Base-by-base conservation (phyloP, 805 yeast genomes). In the Limtongozyma cylindracea region DNA sequence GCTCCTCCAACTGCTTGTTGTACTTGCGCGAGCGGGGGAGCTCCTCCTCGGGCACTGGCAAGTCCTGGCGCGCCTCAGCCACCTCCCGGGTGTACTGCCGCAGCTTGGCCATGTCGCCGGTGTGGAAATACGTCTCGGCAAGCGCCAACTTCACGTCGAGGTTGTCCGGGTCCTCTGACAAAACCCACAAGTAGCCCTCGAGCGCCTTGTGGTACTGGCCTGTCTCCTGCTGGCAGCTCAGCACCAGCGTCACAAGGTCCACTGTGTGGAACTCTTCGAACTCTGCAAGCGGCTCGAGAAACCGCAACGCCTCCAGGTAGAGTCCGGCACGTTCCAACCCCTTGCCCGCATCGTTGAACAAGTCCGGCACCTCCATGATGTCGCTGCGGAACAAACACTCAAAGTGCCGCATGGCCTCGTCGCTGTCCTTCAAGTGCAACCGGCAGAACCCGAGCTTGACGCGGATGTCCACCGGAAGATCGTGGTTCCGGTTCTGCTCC, bases 381-480 rank as follows among this genome's bases (percentile, higher is more conserved):
- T 58, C 61, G 19, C 61, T 65, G 18, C 56, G 56, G 20, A 64
- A 41, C 8, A 82, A 45, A 27, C 57, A 58, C 18, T 47, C 48
- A 32, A 74, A 71, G 38, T 84, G 95, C 6, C 41, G 43, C 25
- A 68, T 36, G 0, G 94, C 92, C 31, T 82, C 94, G 1, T 56
- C 58, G 13, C 54, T 48, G 20, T 69, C 54, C 23, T 63, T 67
- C 17, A 63, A 44, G 24, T 66, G 63, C 16, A 88, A 45, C 26
- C 98, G 55, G 21, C 76, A 53, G 8, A 66, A 41, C 0, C 93
- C 91, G 12, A 88, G 39, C 40, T 88, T 76, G 15, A 66, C 68
- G 24, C 96, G 46, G 13, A 88, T 74, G 46, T 84, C 96, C 21
- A 82, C 65, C 2, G 96, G 96, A 11, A 88, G 43, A 6, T 54